Evolutionary conservation across 305 asterid genomes (phyloP).

Genomic region (Andrographis paniculata): DNA sequence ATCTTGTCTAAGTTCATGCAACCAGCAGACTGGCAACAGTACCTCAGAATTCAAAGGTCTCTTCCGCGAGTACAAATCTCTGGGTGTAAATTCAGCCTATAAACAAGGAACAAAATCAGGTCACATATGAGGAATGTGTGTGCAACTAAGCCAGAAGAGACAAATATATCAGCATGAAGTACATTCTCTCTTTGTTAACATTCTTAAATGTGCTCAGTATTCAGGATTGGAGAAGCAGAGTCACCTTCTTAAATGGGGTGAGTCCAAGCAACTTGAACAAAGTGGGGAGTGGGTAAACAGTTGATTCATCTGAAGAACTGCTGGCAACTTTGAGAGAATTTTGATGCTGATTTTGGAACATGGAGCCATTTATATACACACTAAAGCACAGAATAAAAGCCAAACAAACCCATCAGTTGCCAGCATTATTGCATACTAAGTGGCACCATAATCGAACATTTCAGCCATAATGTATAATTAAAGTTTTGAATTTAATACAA

Average conservation of each 20-base stretch:
- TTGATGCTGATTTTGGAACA: slow-evolving; percentile 58
- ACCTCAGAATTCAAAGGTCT: slow-evolving; percentile 76
- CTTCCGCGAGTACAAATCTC: slow-evolving; percentile 71
- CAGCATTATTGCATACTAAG: not conserved
- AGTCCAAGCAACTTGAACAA: slow-evolving; percentile 78
- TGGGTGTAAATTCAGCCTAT: slow-evolving; percentile 89
- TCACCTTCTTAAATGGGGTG: slow-evolving; percentile 81
- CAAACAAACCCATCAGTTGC: slow-evolving; percentile 12
- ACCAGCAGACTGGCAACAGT: slow-evolving; percentile 16
- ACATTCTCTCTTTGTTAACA: no score
- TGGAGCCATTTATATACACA: slow-evolving; percentile 69
- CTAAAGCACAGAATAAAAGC: slow-evolving; percentile 38
- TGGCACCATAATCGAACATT: slow-evolving; percentile 5
- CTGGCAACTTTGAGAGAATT: slow-evolving; percentile 62
- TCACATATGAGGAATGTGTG: slow-evolving; percentile 13
- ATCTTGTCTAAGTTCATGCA: slow-evolving; percentile 19
- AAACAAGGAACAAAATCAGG: slow-evolving; percentile 16
- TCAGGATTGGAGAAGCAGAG: slow-evolving; percentile 10
- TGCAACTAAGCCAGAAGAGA: slow-evolving; percentile 5
- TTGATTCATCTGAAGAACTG: slow-evolving; percentile 57
- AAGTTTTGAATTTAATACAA: slow-evolving; percentile 1
- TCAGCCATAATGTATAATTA: not conserved
- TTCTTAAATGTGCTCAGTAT: slow-evolving; percentile 5
- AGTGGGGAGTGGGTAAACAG: slow-evolving; percentile 82
- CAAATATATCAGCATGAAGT: no score